Percentiles rank a stretch among this genome's conserved stretches.
Conservation (phyloP, 2,329 filamentous ascomycete genomes). For the Trichoderma arundinaceum region DNA sequence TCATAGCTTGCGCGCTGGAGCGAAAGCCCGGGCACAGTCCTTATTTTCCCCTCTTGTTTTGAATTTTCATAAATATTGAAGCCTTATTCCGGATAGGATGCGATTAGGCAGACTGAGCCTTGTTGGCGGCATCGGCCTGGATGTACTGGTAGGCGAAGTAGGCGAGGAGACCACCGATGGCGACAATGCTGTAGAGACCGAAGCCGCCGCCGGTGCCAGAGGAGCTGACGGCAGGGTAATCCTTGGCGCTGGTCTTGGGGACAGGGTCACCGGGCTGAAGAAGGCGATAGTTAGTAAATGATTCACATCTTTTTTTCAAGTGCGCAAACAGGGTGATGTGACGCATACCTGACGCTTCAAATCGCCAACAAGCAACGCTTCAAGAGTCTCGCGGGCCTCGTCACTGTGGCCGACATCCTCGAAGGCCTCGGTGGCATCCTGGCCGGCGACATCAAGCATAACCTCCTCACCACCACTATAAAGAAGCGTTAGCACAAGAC, state of each 20-base stretch:
- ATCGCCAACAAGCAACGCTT: slow-evolving; percentile 72
- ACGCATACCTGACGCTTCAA: slow-evolving; percentile 79
- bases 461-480: slow-evolving; percentile 96
- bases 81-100: not conserved
- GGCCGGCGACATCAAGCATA: slow-evolving; percentile 90
- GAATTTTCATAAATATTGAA: not conserved
- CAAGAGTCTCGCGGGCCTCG: slow-evolving; percentile 93
- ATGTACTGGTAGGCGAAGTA: slow-evolving; percentile 88
- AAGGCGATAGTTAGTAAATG: not conserved
- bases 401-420: slow-evolving; percentile 99
- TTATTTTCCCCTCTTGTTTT: slow-evolving; percentile 10
- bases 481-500: not conserved
- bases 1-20: slow-evolving; percentile 2
- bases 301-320: not conserved
- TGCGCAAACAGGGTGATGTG: slow-evolving; percentile 12
- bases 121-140: slow-evolving; percentile 61
- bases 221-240: slow-evolving; percentile 56
- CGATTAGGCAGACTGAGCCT: slow-evolving; percentile 23
- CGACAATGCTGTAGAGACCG: slow-evolving; percentile 79
- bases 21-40: not conserved
- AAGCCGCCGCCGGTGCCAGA: slow-evolving; percentile 68
- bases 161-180: slow-evolving; percentile 76
- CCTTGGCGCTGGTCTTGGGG: slow-evolving; percentile 63
- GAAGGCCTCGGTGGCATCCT: slow-evolving; percentile 97
- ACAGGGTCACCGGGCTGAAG: slow-evolving; percentile 75